Conservation (phyloP, 2,329 filamentous ascomycete genomes). For the Sphaerulina musiva region DNA sequence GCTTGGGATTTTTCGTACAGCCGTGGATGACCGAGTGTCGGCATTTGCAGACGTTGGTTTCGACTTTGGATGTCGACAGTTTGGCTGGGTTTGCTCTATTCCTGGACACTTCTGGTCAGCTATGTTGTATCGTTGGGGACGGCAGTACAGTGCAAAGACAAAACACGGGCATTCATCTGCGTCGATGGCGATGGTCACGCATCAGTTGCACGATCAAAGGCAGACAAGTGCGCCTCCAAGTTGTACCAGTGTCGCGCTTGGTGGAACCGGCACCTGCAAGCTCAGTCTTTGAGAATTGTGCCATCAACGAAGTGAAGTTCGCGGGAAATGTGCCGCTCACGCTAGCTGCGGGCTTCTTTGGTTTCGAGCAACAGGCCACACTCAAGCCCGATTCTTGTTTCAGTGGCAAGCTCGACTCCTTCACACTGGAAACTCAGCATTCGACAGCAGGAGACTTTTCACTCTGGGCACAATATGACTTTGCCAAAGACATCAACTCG, state of each 20-base stretch:
- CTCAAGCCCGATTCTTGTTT: neutral
- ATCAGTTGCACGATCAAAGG: neutral
- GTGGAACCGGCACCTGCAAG: too few species aligned
- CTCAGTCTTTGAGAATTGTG: too few species aligned
- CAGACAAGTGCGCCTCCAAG: neutral
- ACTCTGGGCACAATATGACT: constrained; percentile 3
- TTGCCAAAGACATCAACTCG: neutral
- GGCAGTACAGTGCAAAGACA: neutral
- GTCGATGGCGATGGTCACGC: constrained; percentile 5
- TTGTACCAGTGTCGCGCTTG: neutral
- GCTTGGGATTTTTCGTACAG: constrained; percentile 2
- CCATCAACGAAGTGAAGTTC: too few species aligned
- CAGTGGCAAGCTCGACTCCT: constrained; percentile 4
- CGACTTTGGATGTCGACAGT: neutral
- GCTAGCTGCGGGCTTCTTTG: too few species aligned
- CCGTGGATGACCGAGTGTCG: neutral
- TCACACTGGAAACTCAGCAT: neutral
- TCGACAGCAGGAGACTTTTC: neutral
- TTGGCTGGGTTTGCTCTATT: neutral
- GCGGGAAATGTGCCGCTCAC: too few species aligned
- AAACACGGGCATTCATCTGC: neutral
- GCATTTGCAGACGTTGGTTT: neutral
- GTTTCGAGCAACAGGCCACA: neutral
- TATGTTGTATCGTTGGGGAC: neutral
- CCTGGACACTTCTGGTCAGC: neutral